phyloP scores from a whole-genome alignment of 441 rosid species.

The Adansonia madagascariensis region DNA sequence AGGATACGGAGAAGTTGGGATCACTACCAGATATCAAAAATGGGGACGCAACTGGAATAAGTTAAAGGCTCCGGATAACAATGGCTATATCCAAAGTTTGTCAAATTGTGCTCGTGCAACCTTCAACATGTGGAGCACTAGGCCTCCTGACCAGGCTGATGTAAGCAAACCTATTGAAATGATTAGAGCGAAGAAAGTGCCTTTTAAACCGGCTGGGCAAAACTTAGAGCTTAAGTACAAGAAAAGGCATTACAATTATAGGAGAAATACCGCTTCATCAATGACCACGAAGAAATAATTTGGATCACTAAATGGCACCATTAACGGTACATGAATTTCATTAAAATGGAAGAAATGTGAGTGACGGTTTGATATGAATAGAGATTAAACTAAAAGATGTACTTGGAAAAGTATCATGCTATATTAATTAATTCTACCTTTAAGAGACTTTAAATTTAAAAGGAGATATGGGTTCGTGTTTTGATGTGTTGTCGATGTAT shows the following conservation, averaged over 20 bases:
- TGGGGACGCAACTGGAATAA: conserved; percentile 47
- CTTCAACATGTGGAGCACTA: conserved; percentile 52
- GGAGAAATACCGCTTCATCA: conserved; percentile 55
- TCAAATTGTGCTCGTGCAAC: conserved; percentile 66
- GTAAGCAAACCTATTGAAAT: conserved; percentile 73
- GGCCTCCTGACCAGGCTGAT: conserved; percentile 72
- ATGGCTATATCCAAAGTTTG: conserved; percentile 68
- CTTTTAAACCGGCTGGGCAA: conserved; percentile 75
- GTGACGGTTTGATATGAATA: no score
- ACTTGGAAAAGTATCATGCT: no score
- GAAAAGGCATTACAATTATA: conserved; percentile 74
- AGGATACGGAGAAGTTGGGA: conserved; percentile 45
- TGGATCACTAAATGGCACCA: conserved; percentile 30
- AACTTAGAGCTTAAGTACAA: conserved; percentile 80
- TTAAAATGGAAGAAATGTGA: no score
- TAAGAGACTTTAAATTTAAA: no score
- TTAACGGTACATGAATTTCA: no score
- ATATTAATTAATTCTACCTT: no score
- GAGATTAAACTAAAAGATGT: no score
- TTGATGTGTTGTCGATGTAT: no score
- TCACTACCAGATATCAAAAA: conserved; percentile 53
- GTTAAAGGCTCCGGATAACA: conserved; percentile 52
- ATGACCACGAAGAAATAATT: conserved; percentile 68
- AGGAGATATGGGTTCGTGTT: no score
- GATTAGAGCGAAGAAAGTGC: conserved; percentile 74